A percentile compares a stretch with the other conserved stretches of the same genome.
phyloP scores from a whole-genome alignment of 2,329 filamentous ascomycete genomes.

The Biscogniauxia mediterranea region DNA sequence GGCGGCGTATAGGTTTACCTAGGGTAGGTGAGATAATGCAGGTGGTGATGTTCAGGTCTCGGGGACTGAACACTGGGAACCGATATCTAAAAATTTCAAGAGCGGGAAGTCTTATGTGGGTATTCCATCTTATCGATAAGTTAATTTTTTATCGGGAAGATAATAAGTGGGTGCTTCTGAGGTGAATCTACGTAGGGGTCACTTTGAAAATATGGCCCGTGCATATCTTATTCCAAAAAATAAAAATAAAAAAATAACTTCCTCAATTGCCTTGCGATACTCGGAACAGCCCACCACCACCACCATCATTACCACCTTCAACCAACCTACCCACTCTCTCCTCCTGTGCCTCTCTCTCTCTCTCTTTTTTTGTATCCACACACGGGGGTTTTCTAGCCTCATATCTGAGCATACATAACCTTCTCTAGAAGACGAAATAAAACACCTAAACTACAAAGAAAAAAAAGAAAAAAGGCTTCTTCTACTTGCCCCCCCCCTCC shows the following conservation, averaged over 20 bases:
- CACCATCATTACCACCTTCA: conserved; percentile 6
- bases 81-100: not conserved
- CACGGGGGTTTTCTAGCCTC: not conserved
- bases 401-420: not conserved
- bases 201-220: not conserved
- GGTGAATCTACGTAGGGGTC: not conserved
- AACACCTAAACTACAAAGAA: too few species aligned
- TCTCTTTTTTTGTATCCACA: not conserved
- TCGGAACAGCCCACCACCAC: not conserved
- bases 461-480: too few species aligned
- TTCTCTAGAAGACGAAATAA: not conserved
- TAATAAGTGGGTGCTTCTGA: not conserved
- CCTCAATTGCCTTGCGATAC: not conserved
- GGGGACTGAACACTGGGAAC: not conserved
- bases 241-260: not conserved
- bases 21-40: not conserved
- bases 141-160: not conserved
- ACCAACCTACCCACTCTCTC: conserved; percentile 4
- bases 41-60: not conserved
- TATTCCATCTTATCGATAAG: not conserved
- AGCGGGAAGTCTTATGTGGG: not conserved
- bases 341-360: not conserved
- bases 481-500: too few species aligned
- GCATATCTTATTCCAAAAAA: too few species aligned
- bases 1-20: not conserved